Evolutionary conservation across 208 protist genomes (phyloP).

Genomic region (Phytomonas francai): DNA sequence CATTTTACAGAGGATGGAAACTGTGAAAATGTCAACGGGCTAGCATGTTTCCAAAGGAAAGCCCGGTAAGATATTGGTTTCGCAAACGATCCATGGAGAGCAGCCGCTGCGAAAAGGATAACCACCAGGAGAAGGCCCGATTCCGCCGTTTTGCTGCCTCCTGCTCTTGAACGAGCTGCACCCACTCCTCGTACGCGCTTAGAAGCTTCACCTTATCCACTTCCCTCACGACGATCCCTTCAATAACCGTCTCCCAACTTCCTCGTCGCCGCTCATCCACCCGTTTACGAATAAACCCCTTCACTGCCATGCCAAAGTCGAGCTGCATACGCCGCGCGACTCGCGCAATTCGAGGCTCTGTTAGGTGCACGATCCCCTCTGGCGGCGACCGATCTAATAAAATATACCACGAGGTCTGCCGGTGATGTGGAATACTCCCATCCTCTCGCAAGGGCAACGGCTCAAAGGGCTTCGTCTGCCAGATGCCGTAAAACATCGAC

Average conservation of each 20-base stretch:
- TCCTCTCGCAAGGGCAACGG: slow-evolving; percentile 53
- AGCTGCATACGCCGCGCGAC: slow-evolving; percentile 78
- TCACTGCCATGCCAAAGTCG: slow-evolving; percentile 69
- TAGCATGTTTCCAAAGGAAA: not conserved
- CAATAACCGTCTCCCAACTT: slow-evolving; percentile 68
- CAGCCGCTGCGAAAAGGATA: slow-evolving; percentile 63
- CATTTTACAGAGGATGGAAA: not conserved
- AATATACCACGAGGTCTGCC: slow-evolving; percentile 80
- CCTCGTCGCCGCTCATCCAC: slow-evolving; percentile 59
- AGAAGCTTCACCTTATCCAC: slow-evolving; percentile 34
- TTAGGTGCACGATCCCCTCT: slow-evolving; percentile 59
- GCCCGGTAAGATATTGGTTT: slow-evolving; percentile 47
- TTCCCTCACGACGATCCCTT: slow-evolving; percentile 75
- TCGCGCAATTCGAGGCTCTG: slow-evolving; percentile 60
- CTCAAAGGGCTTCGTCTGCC: slow-evolving; percentile 83
- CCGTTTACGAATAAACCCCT: slow-evolving; percentile 61
- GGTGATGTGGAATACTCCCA: slow-evolving; percentile 63
- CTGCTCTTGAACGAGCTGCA: slow-evolving; percentile 69
- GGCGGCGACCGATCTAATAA: slow-evolving; percentile 43
- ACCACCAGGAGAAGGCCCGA: slow-evolving; percentile 80
- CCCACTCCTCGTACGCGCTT: slow-evolving; percentile 82
- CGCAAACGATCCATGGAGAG: slow-evolving; percentile 69
- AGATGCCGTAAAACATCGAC: slow-evolving; percentile 69
- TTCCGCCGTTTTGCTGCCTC: slow-evolving; percentile 65
- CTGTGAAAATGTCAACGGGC: not conserved